Conservation (phyloP, 345 rosid species). For the Arabis hirsuta region DNA sequence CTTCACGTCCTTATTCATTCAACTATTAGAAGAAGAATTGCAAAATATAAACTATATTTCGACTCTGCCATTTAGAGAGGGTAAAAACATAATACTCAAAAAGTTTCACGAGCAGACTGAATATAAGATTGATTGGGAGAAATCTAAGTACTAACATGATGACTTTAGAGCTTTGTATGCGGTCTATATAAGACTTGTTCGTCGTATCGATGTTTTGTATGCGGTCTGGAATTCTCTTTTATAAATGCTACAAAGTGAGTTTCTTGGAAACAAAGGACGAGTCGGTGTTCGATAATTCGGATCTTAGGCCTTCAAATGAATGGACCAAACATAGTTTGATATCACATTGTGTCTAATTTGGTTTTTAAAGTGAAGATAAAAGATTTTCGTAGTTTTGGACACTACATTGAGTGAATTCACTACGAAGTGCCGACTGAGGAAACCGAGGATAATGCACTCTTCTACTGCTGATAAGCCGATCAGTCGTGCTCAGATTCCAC, state of each 20-base stretch:
- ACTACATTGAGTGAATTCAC: conserved; percentile 29
- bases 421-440: conserved; percentile 39
- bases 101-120: too few species aligned
- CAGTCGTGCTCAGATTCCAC: not conserved
- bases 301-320: conserved; percentile 57
- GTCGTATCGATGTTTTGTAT: too few species aligned
- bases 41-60: too few species aligned
- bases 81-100: too few species aligned
- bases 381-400: conserved; percentile 33
- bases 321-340: conserved; percentile 41
- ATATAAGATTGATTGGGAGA: too few species aligned
- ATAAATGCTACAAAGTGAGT: conserved; percentile 50
- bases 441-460: conserved; percentile 42
- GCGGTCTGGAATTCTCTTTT: conserved; percentile 46
- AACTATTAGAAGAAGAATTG: too few species aligned
- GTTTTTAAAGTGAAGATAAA: not conserved
- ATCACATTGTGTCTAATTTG: not conserved
- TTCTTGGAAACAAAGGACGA: conserved; percentile 54
- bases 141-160: too few species aligned
- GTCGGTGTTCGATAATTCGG: conserved; percentile 46
- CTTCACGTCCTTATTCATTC: too few species aligned
- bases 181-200: too few species aligned
- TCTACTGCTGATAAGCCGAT: conserved; percentile 22
- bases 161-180: too few species aligned
- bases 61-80: too few species aligned